phyloP scores from a whole-genome alignment of 2,329 filamentous ascomycete genomes.

The Pseudogymnoascus sp. region DNA sequence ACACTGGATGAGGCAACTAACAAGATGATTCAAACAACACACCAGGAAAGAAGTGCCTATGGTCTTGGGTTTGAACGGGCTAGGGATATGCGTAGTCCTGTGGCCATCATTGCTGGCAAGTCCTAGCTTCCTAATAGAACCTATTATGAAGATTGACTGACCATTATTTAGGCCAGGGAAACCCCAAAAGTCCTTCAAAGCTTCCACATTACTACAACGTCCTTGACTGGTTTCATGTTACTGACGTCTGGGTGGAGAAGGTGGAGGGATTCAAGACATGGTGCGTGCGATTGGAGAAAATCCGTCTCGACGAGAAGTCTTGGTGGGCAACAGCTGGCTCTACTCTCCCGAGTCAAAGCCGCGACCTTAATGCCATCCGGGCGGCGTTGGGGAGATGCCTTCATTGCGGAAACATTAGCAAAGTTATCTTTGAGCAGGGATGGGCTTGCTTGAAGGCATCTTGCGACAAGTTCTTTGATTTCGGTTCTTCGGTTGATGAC shows the following conservation, averaged over 20 bases:
- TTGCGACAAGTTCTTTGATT: conserved; percentile 45
- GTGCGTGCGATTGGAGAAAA: conserved; percentile 58
- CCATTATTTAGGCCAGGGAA: conserved; percentile 39
- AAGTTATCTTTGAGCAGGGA: conserved; percentile 35
- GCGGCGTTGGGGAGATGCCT: conserved; percentile 30
- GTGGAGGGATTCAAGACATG: conserved; percentile 31
- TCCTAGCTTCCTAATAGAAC: background rate
- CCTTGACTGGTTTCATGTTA: conserved; percentile 60
- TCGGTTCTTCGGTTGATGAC: conserved; percentile 26
- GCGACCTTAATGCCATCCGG: conserved; percentile 17
- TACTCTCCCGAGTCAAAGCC: conserved; percentile 27
- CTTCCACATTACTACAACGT: conserved; percentile 54
- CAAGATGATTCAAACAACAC: conserved; percentile 35
- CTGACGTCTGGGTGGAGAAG: conserved; percentile 59
- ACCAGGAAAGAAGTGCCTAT: conserved; percentile 35
- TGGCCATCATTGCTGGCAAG: conserved; percentile 48
- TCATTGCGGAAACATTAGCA: conserved; percentile 33
- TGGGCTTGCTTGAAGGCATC: conserved; percentile 49
- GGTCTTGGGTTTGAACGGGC: conserved; percentile 38
- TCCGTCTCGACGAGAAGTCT: conserved; percentile 40
- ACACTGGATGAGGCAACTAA: conserved; percentile 37
- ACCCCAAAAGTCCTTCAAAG: conserved; percentile 38
- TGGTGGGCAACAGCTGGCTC: conserved; percentile 47
- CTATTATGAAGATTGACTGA: conserved; percentile 13
- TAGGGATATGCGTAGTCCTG: conserved; percentile 37